These are phyloP conservation scores for Elsinoe necatrix DNA, from an alignment of 2,329 filamentous ascomycete genomes.

Conservation along the genomic window DNA sequence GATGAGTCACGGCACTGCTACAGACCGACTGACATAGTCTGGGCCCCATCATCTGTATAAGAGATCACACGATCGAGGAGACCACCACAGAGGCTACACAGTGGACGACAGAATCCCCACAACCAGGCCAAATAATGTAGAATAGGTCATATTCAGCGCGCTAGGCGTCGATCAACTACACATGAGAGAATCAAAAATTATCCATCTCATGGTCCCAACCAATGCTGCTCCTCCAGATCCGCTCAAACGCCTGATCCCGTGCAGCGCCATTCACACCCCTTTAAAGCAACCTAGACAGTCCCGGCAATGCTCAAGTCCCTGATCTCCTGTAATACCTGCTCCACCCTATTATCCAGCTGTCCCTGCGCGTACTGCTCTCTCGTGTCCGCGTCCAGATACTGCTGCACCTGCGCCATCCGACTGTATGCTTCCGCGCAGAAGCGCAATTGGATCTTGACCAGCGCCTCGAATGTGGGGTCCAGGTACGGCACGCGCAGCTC, in stretches of 20 bases:
- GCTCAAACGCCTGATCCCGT: neutral
- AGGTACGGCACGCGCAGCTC: conserved; percentile 94
- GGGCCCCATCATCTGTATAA: neutral
- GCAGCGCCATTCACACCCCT: neutral
- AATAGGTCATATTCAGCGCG: conserved; percentile 9
- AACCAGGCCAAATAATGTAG: neutral
- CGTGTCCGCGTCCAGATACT: conserved; percentile 92
- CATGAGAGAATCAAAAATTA: conserved; percentile 6
- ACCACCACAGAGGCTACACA: neutral
- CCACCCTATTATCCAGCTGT: conserved; percentile 81
- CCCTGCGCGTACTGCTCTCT: conserved; percentile 93
- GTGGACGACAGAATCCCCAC: neutral
- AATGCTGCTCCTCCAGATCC: neutral
- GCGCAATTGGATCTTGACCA: conserved; percentile 95
- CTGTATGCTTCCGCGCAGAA: conserved; percentile 98
- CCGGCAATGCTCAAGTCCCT: conserved; percentile 86
- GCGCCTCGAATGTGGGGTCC: conserved; percentile 91
- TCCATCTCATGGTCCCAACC: neutral
- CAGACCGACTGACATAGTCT: neutral
- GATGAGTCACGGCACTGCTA: no score
- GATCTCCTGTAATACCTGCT: conserved; percentile 95
- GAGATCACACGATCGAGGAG: neutral
- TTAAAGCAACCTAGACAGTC: conserved; percentile 39
- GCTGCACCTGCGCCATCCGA: conserved; percentile 97
- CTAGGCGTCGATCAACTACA: conserved; percentile 7